Evolutionary conservation across 2,329 filamentous ascomycete genomes (phyloP), one percentile per base, ranked within the genome.

Genomic region (Penicillium sp.): DNA sequence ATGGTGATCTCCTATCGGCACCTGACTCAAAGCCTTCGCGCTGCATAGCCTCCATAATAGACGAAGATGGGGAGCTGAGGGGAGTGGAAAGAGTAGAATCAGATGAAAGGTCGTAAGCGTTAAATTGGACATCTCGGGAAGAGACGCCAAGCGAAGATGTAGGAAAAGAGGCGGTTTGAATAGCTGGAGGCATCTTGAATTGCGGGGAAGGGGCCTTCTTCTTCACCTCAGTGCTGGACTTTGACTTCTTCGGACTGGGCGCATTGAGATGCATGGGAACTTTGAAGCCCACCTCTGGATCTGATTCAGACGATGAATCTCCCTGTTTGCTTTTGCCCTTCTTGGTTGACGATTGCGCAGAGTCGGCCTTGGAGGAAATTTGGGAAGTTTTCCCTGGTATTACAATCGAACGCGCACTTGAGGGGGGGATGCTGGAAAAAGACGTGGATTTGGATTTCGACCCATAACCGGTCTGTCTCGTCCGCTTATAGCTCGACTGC

Each of bases 21-120:
- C 57, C 39, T 43, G 51, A 43, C 5, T 58, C 43, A 48, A 61
- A 52, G n/a, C 53, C 47, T 16, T 68, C 63, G 25, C 21, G 16
- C n/a, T 35, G 16, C n/a, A 58, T 46, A 9, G 60, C 54, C 14
- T 66, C 57, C 13, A 67, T 53, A 7, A 61, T 60, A 5, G 58
- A 58, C 3, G 63, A 64, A 3, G 63, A 60, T 2, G 62, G 53
- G 4, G 69, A 72, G 60, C 74, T 73, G n/a, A 72, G 62, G 5
- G 68, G 57, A 8, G 71, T 71, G 57, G 69, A 72, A 16, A 74
- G 61, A 1, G 71, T 55, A 8, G 71, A 75, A 9, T 59, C 57
- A 4, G 52, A 52, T 2, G 62, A 67, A 35, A 69, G 62, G 26
- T 69, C 69, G 56, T n/a, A 62, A 35, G 21, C 54, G 26, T 19